These are phyloP conservation scores for Wickerhamomyces pijperi DNA, from an alignment of 805 yeast species.

Conservation along the genomic window DNA sequence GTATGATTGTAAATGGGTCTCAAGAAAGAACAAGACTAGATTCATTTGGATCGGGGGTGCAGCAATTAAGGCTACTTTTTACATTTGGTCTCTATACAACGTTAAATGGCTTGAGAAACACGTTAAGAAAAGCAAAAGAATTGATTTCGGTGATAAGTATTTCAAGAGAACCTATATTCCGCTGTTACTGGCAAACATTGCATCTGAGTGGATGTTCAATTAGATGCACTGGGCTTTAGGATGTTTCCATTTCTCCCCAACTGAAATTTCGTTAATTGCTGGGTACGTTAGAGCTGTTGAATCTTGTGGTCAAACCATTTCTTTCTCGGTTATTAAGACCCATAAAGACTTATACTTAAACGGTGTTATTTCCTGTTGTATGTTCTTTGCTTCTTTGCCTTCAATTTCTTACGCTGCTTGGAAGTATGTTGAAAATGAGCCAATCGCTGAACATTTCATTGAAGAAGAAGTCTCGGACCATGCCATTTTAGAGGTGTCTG, in stretches of 20 bases:
- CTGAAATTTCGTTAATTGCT: constrained; percentile 13
- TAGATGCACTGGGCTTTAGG: constrained; percentile 20
- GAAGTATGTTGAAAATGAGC: not conserved
- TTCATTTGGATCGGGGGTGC: constrained; percentile 12
- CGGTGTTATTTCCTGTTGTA: not conserved
- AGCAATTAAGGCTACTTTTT: constrained; percentile 7
- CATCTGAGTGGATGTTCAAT: constrained; percentile 14
- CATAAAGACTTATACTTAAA: not conserved
- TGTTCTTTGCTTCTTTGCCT: not conserved
- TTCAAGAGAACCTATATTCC: constrained; percentile 14
- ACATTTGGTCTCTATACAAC: constrained; percentile 13
- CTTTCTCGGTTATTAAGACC: constrained; percentile 9
- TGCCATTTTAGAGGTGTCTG: too few species aligned
- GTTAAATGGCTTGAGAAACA: constrained; percentile 5
- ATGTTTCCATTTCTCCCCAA: constrained; percentile 10
- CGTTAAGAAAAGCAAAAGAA: constrained; percentile 1
- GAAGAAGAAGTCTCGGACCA: too few species aligned
- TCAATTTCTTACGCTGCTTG: not conserved
- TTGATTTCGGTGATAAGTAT: constrained; percentile 15
- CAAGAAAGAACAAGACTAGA: constrained; percentile 8
- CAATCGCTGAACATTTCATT: not conserved
- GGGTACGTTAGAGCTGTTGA: constrained; percentile 17
- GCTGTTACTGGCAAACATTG: constrained; percentile 14
- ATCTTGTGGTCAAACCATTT: constrained; percentile 14
- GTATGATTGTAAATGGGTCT: constrained; percentile 7